phyloP scores from a whole-genome alignment of 306 rosid species.

The Quercus ilex region DNA sequence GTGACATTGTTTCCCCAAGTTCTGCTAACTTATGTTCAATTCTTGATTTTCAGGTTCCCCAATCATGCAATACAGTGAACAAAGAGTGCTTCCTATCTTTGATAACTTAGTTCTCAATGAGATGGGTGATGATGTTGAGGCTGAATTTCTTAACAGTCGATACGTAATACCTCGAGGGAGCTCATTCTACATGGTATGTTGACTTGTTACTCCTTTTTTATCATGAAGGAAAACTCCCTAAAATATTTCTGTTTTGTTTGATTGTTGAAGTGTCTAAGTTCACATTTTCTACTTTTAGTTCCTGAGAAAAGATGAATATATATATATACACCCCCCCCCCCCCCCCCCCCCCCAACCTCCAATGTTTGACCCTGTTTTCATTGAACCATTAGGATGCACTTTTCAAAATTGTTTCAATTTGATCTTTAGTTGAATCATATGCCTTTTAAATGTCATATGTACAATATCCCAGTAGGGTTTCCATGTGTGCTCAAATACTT shows the following conservation, averaged over 20 bases:
- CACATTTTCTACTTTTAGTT: neutral
- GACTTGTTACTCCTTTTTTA: neutral
- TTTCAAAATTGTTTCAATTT: neutral
- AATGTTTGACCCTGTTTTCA: neutral
- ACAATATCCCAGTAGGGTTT: too few species aligned
- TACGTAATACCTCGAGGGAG: conserved; percentile 69
- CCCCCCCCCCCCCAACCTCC: too few species aligned
- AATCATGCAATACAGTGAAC: conserved; percentile 30
- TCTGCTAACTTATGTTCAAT: neutral
- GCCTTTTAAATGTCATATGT: too few species aligned
- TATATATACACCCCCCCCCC: rapidly evolving
- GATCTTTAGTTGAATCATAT: too few species aligned
- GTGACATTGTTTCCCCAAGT: neutral
- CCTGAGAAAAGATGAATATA: neutral
- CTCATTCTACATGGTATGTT: conserved; percentile 84
- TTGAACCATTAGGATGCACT: neutral
- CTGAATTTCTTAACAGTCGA: conserved; percentile 49
- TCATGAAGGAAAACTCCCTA: neutral
- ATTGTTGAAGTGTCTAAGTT: conserved; percentile 1
- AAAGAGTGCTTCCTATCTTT: conserved; percentile 48
- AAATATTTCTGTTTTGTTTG: neutral
- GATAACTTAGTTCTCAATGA: conserved; percentile 73
- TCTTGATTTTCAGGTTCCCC: conserved; percentile 42
- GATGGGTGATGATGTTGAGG: conserved; percentile 58
- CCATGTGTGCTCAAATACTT: neutral